A percentile compares a stretch with the other conserved stretches of the same genome.
Conservation (phyloP, 495 filamentous ascomycete species). For the Ramalina intermedia region DNA sequence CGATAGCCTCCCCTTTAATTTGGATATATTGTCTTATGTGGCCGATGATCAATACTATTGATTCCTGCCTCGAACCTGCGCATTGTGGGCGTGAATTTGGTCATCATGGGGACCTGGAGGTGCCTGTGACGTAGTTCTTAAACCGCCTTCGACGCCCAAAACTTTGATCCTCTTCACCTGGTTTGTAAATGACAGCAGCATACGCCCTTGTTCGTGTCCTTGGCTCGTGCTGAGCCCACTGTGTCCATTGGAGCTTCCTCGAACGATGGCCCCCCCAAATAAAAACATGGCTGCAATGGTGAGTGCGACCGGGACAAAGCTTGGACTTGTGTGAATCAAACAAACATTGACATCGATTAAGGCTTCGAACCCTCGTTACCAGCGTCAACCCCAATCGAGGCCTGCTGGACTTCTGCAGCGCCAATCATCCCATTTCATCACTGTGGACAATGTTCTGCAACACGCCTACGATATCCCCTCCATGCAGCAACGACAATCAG, state of each 20-base stretch:
- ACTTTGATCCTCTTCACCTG: too few species aligned
- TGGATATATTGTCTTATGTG: too few species aligned
- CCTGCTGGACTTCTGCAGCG: conserved; percentile 25
- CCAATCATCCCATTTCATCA: conserved; percentile 64
- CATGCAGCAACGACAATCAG: conserved; percentile 67
- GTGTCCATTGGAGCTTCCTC: neutral
- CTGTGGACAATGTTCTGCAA: conserved; percentile 90
- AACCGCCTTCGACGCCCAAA: too few species aligned
- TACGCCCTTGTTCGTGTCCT: neutral
- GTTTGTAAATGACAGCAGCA: too few species aligned
- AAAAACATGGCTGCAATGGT: conserved; percentile 1
- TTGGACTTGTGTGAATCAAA: neutral
- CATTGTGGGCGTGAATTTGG: too few species aligned
- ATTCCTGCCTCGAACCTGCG: too few species aligned
- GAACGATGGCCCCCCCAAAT: neutral
- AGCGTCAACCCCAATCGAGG: conserved; percentile 24
- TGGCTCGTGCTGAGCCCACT: too few species aligned
- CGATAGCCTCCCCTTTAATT: too few species aligned
- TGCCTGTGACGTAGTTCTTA: too few species aligned
- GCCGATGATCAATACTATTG: too few species aligned
- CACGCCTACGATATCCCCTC: conserved; percentile 92
- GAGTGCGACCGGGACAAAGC: neutral
- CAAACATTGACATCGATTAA: conserved; percentile 13
- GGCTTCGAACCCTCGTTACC: conserved; percentile 49
- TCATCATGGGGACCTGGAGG: too few species aligned